Evolutionary conservation across 257 asterid species (phyloP).

Genomic region (Lithospermum erythrorhizon): DNA sequence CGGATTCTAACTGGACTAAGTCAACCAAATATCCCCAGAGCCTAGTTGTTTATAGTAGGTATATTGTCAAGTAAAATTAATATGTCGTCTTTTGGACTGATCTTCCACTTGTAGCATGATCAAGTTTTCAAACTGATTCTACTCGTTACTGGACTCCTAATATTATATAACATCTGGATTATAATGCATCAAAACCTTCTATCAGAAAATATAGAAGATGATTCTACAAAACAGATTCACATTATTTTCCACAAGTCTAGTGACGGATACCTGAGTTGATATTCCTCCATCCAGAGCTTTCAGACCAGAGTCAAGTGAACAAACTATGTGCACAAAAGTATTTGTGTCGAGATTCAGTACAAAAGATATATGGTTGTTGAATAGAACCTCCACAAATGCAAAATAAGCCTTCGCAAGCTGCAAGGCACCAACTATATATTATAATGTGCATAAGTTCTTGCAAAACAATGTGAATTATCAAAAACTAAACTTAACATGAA

Average conservation of each 20-base stretch:
- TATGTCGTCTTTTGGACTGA: not conserved
- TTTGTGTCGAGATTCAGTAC: constrained; percentile 64
- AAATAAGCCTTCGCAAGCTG: constrained; percentile 94
- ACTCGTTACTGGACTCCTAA: not conserved
- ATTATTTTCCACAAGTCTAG: constrained; percentile 7
- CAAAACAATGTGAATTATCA: not conserved
- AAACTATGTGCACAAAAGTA: constrained; percentile 76
- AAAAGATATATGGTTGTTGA: constrained; percentile 64
- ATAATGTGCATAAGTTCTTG: not conserved
- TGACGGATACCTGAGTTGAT: constrained; percentile 68
- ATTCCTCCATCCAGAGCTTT: constrained; percentile 81
- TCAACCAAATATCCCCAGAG: not conserved
- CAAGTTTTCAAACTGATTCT: not conserved
- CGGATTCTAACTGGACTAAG: not conserved
- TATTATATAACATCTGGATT: not conserved
- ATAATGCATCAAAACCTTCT: not conserved
- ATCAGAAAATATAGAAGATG: not conserved
- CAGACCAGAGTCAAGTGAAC: constrained; percentile 93
- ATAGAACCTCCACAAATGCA: constrained; percentile 81
- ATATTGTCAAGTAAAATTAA: not conserved
- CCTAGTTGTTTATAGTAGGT: not conserved
- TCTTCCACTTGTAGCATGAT: not conserved
- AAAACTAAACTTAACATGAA: not conserved
- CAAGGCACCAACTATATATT: constrained; percentile 8
- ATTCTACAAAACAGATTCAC: not conserved